A percentile compares a stretch with the other conserved stretches of the same genome.
phyloP scores from a whole-genome alignment of 352 stramenopile genomes.

The Pythium vanterpoolii region DNA sequence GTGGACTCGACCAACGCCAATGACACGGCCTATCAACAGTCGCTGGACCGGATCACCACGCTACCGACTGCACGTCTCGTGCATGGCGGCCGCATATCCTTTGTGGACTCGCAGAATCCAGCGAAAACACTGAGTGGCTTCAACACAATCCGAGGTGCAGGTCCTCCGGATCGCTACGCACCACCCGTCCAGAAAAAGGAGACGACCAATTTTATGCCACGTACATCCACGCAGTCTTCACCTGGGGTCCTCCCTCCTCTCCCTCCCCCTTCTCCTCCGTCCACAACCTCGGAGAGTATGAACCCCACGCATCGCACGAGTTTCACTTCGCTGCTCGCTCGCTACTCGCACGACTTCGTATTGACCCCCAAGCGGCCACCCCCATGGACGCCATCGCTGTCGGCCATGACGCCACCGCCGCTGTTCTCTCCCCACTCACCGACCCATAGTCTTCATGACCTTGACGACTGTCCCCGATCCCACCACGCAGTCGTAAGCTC shows the following conservation, averaged over 20 bases:
- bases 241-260: too few species aligned
- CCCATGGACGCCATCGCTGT: too few species aligned
- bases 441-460: neutral
- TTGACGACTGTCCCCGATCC: neutral
- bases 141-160: too few species aligned
- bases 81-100: neutral
- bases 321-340: neutral
- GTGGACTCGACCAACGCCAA: conserved; percentile 9
- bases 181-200: too few species aligned
- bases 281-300: too few species aligned
- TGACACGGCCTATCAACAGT: conserved; percentile 1
- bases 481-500: neutral
- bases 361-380: neutral
- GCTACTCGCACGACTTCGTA: neutral
- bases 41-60: neutral
- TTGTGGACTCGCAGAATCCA: too few species aligned
- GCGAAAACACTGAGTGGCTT: too few species aligned
- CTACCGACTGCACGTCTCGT: neutral
- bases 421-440: conserved; percentile 3
- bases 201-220: too few species aligned
- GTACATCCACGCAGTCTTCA: too few species aligned
- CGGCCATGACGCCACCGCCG: conserved; percentile 7
- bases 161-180: too few species aligned
- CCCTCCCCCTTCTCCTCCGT: too few species aligned
- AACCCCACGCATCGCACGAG: neutral